phyloP scores from a whole-genome alignment of 768 basidiomycete genomes.

The Suillus subalutaceus region DNA sequence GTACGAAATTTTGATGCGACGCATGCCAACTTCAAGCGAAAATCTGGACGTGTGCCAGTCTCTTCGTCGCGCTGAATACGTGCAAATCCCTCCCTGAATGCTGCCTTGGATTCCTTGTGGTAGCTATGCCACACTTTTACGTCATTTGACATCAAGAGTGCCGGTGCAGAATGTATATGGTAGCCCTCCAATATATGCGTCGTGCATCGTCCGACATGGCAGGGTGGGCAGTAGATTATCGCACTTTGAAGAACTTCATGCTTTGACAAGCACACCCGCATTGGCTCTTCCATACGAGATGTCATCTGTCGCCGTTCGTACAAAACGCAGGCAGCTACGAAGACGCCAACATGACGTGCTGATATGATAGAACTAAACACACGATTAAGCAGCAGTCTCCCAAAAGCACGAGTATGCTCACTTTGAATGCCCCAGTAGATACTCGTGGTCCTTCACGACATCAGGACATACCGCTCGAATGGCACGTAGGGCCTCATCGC shows the following conservation, averaged over 20 bases:
- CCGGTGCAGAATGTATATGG: slow-evolving; percentile 40
- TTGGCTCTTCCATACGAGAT: slow-evolving; percentile 17
- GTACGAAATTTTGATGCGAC: slow-evolving; percentile 50
- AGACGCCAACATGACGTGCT: slow-evolving; percentile 29
- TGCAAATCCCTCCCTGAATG: slow-evolving; percentile 19
- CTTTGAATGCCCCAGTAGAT: slow-evolving; percentile 23
- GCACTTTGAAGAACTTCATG: slow-evolving; percentile 22
- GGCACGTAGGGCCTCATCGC: slow-evolving; percentile 41
- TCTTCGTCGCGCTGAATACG: slow-evolving; percentile 36
- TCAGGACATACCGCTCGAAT: slow-evolving; percentile 23
- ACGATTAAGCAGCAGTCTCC: slow-evolving; percentile 13
- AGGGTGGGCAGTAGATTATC: slow-evolving; percentile 39
- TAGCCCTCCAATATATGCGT: slow-evolving; percentile 37
- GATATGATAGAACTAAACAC: slow-evolving; percentile 26
- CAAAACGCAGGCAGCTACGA: slow-evolving; percentile 35
- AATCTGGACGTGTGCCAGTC: slow-evolving; percentile 38
- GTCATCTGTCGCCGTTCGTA: slow-evolving; percentile 24
- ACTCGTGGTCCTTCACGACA: slow-evolving; percentile 15
- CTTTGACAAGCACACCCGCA: neutral
- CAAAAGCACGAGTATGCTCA: slow-evolving; percentile 19
- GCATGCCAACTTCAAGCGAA: slow-evolving; percentile 41
- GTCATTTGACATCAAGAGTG: slow-evolving; percentile 28
- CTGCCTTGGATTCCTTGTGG: slow-evolving; percentile 27
- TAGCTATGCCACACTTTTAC: slow-evolving; percentile 37
- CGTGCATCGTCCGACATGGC: slow-evolving; percentile 41